These are phyloP conservation scores for Talaromyces sp. DNA, from an alignment of 2,329 filamentous ascomycete species.

Conservation along the genomic window DNA sequence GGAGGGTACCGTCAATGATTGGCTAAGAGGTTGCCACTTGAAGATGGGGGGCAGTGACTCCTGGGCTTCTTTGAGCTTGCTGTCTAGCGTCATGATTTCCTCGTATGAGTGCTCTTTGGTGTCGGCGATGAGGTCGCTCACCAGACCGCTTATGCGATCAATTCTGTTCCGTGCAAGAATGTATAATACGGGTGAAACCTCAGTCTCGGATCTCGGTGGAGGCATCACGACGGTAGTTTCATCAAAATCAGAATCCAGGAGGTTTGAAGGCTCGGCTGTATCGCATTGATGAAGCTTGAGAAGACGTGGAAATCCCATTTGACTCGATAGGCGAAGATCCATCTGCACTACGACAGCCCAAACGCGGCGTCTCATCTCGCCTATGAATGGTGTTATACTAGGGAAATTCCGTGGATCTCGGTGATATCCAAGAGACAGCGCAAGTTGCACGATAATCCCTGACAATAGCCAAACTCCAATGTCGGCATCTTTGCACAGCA, in stretches of 20 bases:
- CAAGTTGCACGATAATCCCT: slow-evolving; percentile 25
- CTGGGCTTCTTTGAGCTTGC: not conserved
- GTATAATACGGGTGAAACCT: slow-evolving; percentile 39
- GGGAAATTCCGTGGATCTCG: slow-evolving; percentile 56
- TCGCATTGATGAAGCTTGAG: slow-evolving; percentile 61
- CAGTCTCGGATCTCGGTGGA: slow-evolving; percentile 51
- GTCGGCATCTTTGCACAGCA: not conserved
- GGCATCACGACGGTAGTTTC: slow-evolving; percentile 54
- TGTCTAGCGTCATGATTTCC: not conserved
- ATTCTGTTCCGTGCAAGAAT: not conserved
- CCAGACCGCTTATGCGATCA: not conserved
- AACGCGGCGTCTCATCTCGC: slow-evolving; percentile 51
- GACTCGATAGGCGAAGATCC: slow-evolving; percentile 62
- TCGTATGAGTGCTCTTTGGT: not conserved
- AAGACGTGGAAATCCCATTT: slow-evolving; percentile 65
- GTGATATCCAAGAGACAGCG: slow-evolving; percentile 64
- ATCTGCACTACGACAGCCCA: slow-evolving; percentile 53
- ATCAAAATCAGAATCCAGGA: slow-evolving; percentile 63
- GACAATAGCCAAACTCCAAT: slow-evolving; percentile 6
- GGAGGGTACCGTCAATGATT: not conserved
- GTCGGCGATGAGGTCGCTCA: not conserved
- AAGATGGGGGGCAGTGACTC: not conserved
- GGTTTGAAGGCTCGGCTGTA: slow-evolving; percentile 57
- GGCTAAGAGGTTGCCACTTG: not conserved
- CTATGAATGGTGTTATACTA: slow-evolving; percentile 55